Base-by-base conservation (phyloP, 1,284 basidiomycete species). In the Inonotus obliquus region DNA sequence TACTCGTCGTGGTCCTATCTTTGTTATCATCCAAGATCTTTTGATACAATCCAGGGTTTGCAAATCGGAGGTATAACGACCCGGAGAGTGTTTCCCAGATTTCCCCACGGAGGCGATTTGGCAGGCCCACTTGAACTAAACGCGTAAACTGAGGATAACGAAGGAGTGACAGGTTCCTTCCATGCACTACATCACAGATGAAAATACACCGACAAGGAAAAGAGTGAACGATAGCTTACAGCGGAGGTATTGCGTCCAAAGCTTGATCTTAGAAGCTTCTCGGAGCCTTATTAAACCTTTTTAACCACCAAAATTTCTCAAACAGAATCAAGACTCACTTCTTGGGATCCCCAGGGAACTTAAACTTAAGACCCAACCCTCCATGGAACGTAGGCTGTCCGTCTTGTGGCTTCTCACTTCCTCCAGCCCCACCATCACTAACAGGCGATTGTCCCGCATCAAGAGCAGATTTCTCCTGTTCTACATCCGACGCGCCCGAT, bases 21-120 rank as follows among this genome's bases (percentile, higher is more conserved):
- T 83, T 81, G 72, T 96, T 89, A 58, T 93, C 86, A 57, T 86
- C 83, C 7, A 98, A 76, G 29, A 98, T 80, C 4, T 81, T 79
- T n/a, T 86, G 80, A 72, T 98, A 99, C 66, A 86, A 81, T 19
- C 95, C 92, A 1, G 92, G 93, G 66, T 97, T 89, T 51, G 86
- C 81, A 69, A 93, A 95, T 10, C 97, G 93, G 27, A 97, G 85
- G 73, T 88, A 96, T 62, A 98, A 81, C 1, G 96, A 97, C 1
- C 97, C 97, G 6, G 94, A 96, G 29, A 98, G 84, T 1, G 95
- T 91, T 75, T 99, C 97, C 97, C 97, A 99, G 75, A 99, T 90
- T 74, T 99, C 97, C 14, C 97, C 97, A 41, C 97, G 87, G 10
- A 99, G 81, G 23, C 94, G 83, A 69, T 97, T 98, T 0, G 97